Evolutionary conservation across 164 flowering plant species (phyloP), one percentile per base, ranked within the genome.

Genomic region (Macadamia tetraphylla): DNA sequence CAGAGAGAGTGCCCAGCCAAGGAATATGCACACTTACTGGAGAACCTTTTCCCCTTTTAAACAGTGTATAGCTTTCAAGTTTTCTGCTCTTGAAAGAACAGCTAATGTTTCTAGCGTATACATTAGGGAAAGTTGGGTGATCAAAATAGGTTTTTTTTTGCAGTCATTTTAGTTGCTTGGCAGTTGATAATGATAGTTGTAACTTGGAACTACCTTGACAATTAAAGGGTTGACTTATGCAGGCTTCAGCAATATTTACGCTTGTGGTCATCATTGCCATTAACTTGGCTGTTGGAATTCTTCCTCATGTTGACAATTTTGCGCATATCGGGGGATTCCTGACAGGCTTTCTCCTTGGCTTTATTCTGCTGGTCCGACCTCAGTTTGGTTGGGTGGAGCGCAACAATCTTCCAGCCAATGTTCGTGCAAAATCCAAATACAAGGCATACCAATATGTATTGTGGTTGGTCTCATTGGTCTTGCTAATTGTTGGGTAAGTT

Each of bases 261-360:
- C 88, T 92, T 29, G 29, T 86, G 68, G 60, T 92, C 66, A 78
- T 90, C 52, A 76, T 89, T 51, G 80, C 70, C 56, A 73, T 92
- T 71, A 92, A 92, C 80, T 82, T 90, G 51, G 93, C 85, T 3
- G 81, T 92, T 67, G 96, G 95, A 51, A 78, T 92, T 68, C 78
- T 92, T 18, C 98, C 98, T 2, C 88, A 81, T 53, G 94, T 87
- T 35, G 90, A 87, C 73, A 90, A 92, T 73, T 86, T 83, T 71
- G 90, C 93, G 2, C 98, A 88, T 60, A 82, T 90, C 66, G 98
- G 98, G 32, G 98, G 98, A 64, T 92, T 92, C 75, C 55, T 88
- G 46, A 63, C 89, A 0, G 98, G 98, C 2, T 79, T 90, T 65
- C 79, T 90, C n/a, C 89, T 92, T 0, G 96, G 98, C 18, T 92